Evolutionary conservation across 495 filamentous ascomycete species (phyloP), one percentile per base, ranked within the genome.

Genomic region (Penicillium soppii): DNA sequence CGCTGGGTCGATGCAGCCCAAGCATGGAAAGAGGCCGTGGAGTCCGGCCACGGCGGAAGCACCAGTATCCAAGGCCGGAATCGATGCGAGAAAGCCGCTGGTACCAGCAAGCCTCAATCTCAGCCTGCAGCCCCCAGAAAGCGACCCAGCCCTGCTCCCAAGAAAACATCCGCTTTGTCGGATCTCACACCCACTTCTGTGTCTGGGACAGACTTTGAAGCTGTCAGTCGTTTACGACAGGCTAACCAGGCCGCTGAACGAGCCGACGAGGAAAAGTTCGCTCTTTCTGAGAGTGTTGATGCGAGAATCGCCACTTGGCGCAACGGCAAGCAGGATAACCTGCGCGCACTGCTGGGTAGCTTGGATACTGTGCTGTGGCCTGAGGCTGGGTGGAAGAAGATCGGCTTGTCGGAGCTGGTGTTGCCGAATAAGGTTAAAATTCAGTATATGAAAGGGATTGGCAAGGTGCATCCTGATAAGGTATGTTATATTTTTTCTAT

Each of bases 401-500:
- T 97, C 15, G 89, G 89, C 21, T 85, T 98, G 84, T 83, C 88
- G 42, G 92, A 98, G 67, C 64, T 98, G 57, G 84, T 98, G 30
- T 74, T 95, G 75, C 84, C 91, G 35, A 86, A 85, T 40, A 95
- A 89, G 78, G 94, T 97, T 42, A 98, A 98, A 82, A 83, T 97
- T 47, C 80, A 88, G 48, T 98, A 98, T 62, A 97, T 98, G 94
- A 96, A 95, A 81, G 94, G 90, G 5, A 97, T 98, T 83, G 88
- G 84, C 5, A 97, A 96, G 80, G 91, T 94, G 56, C 94, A 98
- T 78, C 94, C 94, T 53, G 94, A 98, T 67, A 98, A 98, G 86
- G 94, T 97, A 75, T 67, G 82, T 73, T 54, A 47, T 47, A 26
- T 26, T 39, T 16, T 6, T 27, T 37, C 27, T 7, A 13, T 10